phyloP scores from a whole-genome alignment of 768 basidiomycete species.

The Chalciporus pseudorubinellus region DNA sequence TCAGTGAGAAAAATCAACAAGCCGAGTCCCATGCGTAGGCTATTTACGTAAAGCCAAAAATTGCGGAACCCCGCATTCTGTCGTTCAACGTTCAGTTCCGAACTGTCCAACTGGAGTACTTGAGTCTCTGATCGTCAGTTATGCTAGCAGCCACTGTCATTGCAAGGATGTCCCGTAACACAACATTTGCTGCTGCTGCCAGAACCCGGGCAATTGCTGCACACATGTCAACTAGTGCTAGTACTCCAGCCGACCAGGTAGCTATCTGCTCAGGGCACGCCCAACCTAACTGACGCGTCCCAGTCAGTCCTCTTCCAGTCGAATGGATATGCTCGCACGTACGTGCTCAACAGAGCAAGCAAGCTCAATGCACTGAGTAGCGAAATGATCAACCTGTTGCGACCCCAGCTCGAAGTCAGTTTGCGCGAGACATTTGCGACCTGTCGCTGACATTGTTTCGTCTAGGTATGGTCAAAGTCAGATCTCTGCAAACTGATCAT shows the following conservation, averaged over 20 bases:
- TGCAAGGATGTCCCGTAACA: conserved; percentile 31
- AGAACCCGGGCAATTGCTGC: conserved; percentile 33
- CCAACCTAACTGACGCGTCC: conserved; percentile 19
- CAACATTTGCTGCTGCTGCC: conserved; percentile 24
- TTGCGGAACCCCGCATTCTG: conserved; percentile 6
- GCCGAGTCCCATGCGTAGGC: no score
- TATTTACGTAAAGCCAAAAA: conserved; percentile 17
- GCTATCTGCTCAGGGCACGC: neutral
- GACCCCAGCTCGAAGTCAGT: conserved; percentile 73
- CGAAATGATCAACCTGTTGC: conserved; percentile 70
- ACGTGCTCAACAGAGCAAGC: conserved; percentile 73
- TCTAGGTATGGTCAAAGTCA: conserved; percentile 72
- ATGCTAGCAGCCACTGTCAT: conserved; percentile 28
- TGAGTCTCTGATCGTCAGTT: conserved; percentile 8
- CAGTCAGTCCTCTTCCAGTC: conserved; percentile 68
- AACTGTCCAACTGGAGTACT: neutral
- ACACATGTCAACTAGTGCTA: conserved; percentile 33
- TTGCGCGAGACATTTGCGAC: neutral
- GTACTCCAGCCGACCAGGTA: conserved; percentile 26
- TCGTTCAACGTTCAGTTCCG: neutral
- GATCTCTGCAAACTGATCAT: conserved; percentile 71
- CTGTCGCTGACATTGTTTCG: conserved; percentile 6
- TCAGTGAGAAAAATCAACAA: neutral
- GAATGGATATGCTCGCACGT: conserved; percentile 59
- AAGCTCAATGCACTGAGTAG: conserved; percentile 83